Evolutionary conservation across 352 stramenopile genomes (phyloP), one percentile per base, ranked within the genome.

Genomic region (Phytophthora chlamydospora): DNA sequence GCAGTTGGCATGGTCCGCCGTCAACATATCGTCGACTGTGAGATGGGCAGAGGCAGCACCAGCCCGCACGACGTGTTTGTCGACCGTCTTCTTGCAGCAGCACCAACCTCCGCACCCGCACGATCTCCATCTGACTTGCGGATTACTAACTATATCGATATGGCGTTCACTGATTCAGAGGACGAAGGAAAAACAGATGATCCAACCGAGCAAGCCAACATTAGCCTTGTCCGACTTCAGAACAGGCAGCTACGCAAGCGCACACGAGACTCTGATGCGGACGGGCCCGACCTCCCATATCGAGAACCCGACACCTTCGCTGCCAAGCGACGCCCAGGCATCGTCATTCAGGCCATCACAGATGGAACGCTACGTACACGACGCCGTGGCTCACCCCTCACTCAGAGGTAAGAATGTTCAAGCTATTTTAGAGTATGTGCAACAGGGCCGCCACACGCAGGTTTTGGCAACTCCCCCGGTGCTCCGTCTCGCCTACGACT

Each of bases 391-490:
- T 0, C 57, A 58, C 10, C 32, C 40, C 0, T 42, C 31, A 2
- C 12, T 35, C 9, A 6, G n/a, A 34, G 47, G 47, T 66, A 59
- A 66, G 57, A 66, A 54, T 12, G 6, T 32, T 34, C 57, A 66
- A 44, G 32, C 33, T n/a, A 33, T 66, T 16, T 12, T 66, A 2
- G 57, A 66, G 44, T 14, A 40, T n/a, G 47, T 42, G 0, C 48
- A 66, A 13, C 57, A 66, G 38, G 32, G 6, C 21, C 16, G 6
- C 0, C 24, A 17, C 0, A 66, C 40, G 3, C 53, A 54, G 41
- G 59, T 59, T 49, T 16, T 59, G 0, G 57, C 47, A 1, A 46
- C 57, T 29, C 57, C 57, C 4, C 34, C 48, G 9, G 48, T 54
- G 13, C 13, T 66, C 29, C 55, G 55, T 9, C 6, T 5, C 9